These are phyloP conservation scores for Nigrospora osmanthi DNA, from an alignment of 2,329 filamentous ascomycete genomes.

Conservation along the genomic window DNA sequence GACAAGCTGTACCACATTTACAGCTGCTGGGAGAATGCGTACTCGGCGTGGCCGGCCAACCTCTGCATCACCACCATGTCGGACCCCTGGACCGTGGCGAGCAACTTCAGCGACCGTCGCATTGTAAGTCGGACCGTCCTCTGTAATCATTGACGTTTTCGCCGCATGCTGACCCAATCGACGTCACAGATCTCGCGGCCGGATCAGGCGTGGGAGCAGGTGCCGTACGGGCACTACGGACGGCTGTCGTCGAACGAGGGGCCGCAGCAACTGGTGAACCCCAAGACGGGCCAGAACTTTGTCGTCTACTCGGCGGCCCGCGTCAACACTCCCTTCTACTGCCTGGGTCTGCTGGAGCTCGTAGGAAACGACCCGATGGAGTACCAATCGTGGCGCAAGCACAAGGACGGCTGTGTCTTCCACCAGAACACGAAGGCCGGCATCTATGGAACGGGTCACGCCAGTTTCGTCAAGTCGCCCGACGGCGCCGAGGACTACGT, in stretches of 20 bases:
- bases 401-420: conserved; percentile 24
- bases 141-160: too few relatives aligned
- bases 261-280: conserved; percentile 26
- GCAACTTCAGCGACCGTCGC: conserved; percentile 19
- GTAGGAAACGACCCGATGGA: conserved; percentile 26
- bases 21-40: conserved; percentile 26
- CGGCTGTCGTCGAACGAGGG: conserved; percentile 26
- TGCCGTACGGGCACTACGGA: conserved; percentile 23
- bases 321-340: conserved; percentile 28
- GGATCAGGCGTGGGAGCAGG: conserved; percentile 25
- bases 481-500: conserved; percentile 24
- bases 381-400: conserved; percentile 25
- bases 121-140: conserved; percentile 8
- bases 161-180: too few relatives aligned
- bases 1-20: conserved; percentile 25
- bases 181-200: conserved; percentile 19
- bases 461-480: conserved; percentile 24
- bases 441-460: conserved; percentile 26
- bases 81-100: conserved; percentile 23
- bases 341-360: conserved; percentile 26
- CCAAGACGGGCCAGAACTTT: conserved; percentile 25
- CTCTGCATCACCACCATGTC: conserved; percentile 27
- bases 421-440: conserved; percentile 23
- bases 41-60: conserved; percentile 25
- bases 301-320: conserved; percentile 27